Conservation (phyloP, 257 asterid species). For the Solanum virginianum region DNA sequence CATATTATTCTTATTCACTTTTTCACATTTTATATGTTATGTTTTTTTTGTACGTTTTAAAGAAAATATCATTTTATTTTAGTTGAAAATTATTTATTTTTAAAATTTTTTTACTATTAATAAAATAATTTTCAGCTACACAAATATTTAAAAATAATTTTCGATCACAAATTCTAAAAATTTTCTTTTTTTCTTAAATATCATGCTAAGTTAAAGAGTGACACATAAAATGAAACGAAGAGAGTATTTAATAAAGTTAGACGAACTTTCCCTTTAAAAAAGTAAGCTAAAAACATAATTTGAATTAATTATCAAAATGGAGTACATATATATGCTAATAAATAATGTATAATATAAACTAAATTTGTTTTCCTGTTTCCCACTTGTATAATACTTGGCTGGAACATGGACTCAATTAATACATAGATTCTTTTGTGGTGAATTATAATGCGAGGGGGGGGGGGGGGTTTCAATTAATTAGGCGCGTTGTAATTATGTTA, state of each 20-base stretch:
- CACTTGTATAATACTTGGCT: not conserved
- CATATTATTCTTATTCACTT: not conserved
- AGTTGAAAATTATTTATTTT: too few species aligned
- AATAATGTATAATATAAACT: not conserved
- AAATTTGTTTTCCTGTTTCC: not conserved
- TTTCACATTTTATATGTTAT: too few species aligned
- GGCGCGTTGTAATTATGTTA: not conserved
- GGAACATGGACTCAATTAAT: not conserved
- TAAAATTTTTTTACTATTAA: too few species aligned
- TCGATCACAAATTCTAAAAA: fast-evolving
- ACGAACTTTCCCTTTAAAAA: not conserved
- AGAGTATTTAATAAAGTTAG: not conserved
- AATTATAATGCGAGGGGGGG: not conserved
- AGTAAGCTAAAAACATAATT: not conserved
- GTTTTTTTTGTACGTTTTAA: too few species aligned
- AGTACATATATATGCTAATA: not conserved
- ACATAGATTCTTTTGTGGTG: not conserved
- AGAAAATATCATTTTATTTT: too few species aligned
- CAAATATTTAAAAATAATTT: too few species aligned
- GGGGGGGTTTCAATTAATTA: not conserved
- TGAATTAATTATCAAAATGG: not conserved
- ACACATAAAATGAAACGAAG: too few species aligned
- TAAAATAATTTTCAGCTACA: too few species aligned
- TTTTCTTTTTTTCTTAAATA: too few species aligned
- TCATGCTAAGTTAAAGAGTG: too few species aligned